Conservation (phyloP, 305 asterid genomes). For the Fraxinus sp. region DNA sequence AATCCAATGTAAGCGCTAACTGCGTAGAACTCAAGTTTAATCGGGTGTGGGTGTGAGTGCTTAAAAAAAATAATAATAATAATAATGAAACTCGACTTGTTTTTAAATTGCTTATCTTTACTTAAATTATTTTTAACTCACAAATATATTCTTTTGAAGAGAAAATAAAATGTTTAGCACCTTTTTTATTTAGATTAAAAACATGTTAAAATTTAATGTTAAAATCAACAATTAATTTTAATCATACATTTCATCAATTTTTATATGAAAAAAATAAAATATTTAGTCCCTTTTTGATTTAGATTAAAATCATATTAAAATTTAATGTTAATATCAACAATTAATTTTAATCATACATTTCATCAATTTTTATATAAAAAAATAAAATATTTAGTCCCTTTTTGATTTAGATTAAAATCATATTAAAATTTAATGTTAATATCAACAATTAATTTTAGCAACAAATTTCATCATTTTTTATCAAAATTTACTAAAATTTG, state of each 20-base stretch:
- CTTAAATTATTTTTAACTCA: not conserved
- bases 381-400: not conserved
- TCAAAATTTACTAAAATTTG: not conserved
- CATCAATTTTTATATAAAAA: not conserved
- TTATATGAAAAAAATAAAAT: not conserved
- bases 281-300: not conserved
- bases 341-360: no score
- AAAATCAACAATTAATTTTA: not conserved
- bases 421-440: no score
- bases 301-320: no score
- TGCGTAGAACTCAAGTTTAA: constrained; percentile 16
- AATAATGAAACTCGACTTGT: not conserved
- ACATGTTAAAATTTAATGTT: not conserved
- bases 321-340: no score
- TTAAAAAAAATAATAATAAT: not conserved
- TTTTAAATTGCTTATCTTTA: not conserved
- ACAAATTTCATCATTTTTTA: no score
- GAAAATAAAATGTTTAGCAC: not conserved
- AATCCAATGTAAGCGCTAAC: constrained; percentile 3
- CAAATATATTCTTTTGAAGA: not conserved
- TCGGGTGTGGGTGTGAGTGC: not conserved
- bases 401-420: not conserved
- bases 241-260: no score
- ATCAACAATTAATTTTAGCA: no score
- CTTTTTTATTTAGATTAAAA: not conserved